Base-by-base conservation (phyloP, 768 basidiomycete species). In the Fibroporia radiculosa region DNA sequence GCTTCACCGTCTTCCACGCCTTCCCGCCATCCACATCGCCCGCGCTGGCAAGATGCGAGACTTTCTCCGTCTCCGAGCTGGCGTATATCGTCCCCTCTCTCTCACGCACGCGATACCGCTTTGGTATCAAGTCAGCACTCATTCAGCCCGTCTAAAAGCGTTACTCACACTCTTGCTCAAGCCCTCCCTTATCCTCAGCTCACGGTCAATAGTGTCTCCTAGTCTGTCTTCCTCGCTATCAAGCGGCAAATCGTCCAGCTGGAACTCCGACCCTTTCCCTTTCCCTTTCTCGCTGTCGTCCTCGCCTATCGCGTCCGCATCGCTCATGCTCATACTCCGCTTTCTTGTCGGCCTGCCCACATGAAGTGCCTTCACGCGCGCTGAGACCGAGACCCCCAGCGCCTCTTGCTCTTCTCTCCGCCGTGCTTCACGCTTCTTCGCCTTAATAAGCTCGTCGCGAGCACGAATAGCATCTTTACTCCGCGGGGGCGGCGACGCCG, bases 1-100 rank as follows among this genome's bases (percentile, higher is more conserved):
- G 69, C 52, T 90, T 74, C 24, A 97, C 82, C 12, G 82, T 73
- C 58, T 82, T 76, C 95, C 93, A 97, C 4, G 93, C 91, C 57
- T 68, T 77, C 1, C 90, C 89, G 20, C 70, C 65, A 56, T 92
- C 82, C 22, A 93, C 70, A 61, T 95, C 93, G 13, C 92, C 91
- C 31, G 85, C 84, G 20, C 77, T 73, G 38, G 72, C 69, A 59
- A 78, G 69, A 59, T 90, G 87, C 4, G 80, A 74, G 35, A 91
- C 71, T 48, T 77, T 77, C 56, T 90, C 84, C 10, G 66, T 64
- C 23, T 83, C 85, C 7, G 83, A 79, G 7, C 64, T 60, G 7
- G 92, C 91, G 54, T 87, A 88, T 28, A 95, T 89, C 13, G 78
- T 84, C 16, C 68, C 71, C 53, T 80, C 77, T 26, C 74, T 84